Base-by-base conservation (phyloP, 345 rosid genomes). In the Microcos paniculata region DNA sequence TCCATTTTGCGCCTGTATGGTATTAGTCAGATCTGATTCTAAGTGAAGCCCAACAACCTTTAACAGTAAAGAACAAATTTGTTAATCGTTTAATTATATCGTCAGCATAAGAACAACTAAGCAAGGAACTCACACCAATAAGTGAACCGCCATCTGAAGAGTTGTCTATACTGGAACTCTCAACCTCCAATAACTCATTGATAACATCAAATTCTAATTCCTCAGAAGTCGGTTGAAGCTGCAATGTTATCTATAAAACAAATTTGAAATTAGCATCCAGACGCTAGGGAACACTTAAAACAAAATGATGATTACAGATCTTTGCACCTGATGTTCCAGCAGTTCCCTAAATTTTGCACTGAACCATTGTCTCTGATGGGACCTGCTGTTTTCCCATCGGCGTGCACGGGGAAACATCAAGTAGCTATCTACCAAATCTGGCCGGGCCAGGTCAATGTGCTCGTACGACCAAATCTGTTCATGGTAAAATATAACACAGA, bases 371-470 rank as follows among this genome's bases (percentile, higher is more conserved):
- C 80, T 81, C 13, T 80, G 80, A 75, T 77, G 75, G 56, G 86
- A 53, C 62, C 51, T 83, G 52, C 81, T 70, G 33, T 49, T 85
- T 79, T 65, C 85, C 88, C 88, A 85, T 67, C 82, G 79, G 72
- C 88, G 67, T 71, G 79, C 83, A 31, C 88, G 83, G 30, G 88
- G 88, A 63, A 83, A 79, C 19, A 76, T 68, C 62, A 31, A 42
- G 52, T 28, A 49, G 73, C 71, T 31, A 64, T 79, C 78, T 13
- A 77, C 42, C 61, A 83, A 65, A 62, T 35, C 77, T 18, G 88
- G 86, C 62, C 86, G 81, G 74, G 79, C 88, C 67, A 83, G 58
- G 75, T 85, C 83, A 68, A 85, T 79, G 65, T 85, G 88, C 78
- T 85, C 88, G 57, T 81, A 83, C 56, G 71, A 83, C 88, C 88